These are phyloP conservation scores for Colletotrichum sojae DNA, from an alignment of 2,329 filamentous ascomycete species.

Conservation along the genomic window DNA sequence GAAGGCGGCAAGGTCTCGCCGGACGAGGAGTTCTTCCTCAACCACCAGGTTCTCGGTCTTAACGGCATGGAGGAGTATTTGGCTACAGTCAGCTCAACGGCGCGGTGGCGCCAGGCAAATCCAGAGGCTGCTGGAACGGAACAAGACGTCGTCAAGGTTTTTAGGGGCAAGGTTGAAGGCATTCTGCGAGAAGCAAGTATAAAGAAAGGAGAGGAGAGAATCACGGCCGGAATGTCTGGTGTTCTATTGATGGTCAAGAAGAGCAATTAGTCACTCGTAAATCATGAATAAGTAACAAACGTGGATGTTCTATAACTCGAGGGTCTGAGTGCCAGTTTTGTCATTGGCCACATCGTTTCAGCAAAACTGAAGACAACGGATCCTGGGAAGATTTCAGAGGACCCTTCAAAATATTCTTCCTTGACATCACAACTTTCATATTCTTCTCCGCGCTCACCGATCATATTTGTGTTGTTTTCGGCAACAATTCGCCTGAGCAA, in stretches of 20 bases:
- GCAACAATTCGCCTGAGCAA: no score
- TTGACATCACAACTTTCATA: no score
- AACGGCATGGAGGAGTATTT: constrained; percentile 53
- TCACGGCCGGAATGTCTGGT: constrained; percentile 45
- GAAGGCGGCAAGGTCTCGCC: constrained; percentile 42
- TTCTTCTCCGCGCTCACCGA: no score
- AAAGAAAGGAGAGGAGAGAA: constrained; percentile 48
- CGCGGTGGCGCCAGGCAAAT: constrained; percentile 61
- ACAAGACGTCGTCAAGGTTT: constrained; percentile 45
- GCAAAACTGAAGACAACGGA: no score
- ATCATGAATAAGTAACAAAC: no score
- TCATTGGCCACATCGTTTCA: no score
- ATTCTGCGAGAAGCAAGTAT: constrained; percentile 52
- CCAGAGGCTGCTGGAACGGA: constrained; percentile 57
- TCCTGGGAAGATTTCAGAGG: no score
- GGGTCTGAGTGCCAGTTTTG: no score
- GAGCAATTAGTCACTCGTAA: background rate
- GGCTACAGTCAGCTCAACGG: constrained; percentile 55
- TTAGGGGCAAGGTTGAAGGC: background rate
- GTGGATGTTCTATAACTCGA: no score
- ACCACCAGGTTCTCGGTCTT: constrained; percentile 44
- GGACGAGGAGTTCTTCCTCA: constrained; percentile 47
- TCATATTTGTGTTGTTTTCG: no score
- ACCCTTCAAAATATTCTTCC: no score
- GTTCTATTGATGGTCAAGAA: constrained; percentile 51